Conservation (phyloP, 208 protist species). For the Acanthamoeba triangularis region DNA sequence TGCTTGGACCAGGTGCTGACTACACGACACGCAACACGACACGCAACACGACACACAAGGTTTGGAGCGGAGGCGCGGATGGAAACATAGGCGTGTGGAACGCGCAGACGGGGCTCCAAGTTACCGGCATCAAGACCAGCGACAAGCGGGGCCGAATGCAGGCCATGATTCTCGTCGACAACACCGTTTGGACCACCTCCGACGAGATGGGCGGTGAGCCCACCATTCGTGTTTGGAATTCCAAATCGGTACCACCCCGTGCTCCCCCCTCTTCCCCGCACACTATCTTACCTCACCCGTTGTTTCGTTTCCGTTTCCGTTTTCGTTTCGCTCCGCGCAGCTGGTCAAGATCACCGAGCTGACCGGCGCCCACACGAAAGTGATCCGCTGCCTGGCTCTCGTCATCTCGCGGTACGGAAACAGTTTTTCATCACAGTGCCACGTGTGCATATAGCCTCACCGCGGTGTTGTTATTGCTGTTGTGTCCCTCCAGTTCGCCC, state of each 20-base stretch:
- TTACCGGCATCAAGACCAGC: slow-evolving; percentile 31
- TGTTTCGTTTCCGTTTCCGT: no score
- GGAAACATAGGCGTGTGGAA: slow-evolving; percentile 62
- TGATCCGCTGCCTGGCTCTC: slow-evolving; percentile 42
- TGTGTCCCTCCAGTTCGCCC: background rate
- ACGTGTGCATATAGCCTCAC: background rate
- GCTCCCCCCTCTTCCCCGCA: no score
- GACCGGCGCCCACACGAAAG: slow-evolving; percentile 36
- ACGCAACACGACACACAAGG: no score
- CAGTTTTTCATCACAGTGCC: no score
- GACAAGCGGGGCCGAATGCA: slow-evolving; percentile 58
- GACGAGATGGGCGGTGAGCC: slow-evolving; percentile 57
- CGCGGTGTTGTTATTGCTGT: no score
- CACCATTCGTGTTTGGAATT: slow-evolving; percentile 48
- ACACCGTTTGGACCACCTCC: slow-evolving; percentile 35
- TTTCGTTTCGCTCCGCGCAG: no score
- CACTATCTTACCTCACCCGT: background rate
- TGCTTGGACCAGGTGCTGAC: no score
- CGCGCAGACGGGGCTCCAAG: slow-evolving; percentile 41
- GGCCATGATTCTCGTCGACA: slow-evolving; percentile 63
- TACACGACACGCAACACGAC: no score
- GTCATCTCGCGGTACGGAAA: slow-evolving; percentile 38
- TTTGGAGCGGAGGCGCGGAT: slow-evolving; percentile 39
- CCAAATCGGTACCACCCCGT: background rate
- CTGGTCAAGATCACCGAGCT: slow-evolving; percentile 41